Base-by-base conservation (phyloP, 345 rosid species). In the Hypericum androsaemum region DNA sequence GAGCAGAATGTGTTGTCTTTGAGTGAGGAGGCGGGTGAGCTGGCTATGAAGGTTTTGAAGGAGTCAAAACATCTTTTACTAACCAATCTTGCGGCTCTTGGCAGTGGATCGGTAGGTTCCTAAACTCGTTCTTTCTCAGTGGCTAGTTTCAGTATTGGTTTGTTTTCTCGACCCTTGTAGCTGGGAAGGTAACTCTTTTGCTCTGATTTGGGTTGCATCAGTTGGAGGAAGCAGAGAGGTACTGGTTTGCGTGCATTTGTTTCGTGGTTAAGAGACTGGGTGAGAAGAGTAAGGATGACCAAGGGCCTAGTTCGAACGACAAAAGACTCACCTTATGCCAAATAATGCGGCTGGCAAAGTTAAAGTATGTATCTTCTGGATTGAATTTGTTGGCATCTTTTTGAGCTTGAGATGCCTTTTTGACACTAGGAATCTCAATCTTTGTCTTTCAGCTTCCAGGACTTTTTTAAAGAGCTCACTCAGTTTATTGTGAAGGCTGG, bases 381-480 rank as follows among this genome's bases (percentile, higher is more conserved):
- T 22, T 22, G 32, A 22, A 22, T 43, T 43, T 45, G 0, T 44
- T 52, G 14, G 41, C 8, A 9, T 37, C 41, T 36, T 53, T 50
- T 43, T 63, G 50, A 45, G 47, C 59, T 37, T 47, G 49, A 46
- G 7, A 35, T 0, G 15, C 42, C 53, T 15, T 35, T 40, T 48
- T 61, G 38, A 14, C 39, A 60, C 7, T 12, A 36, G 10, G 54
- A 5, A 38, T 44, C 42, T 35, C 36, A 12, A 4, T 57, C 15
- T 59, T 53, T 64, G 14, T 65, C 54, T 61, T 58, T 38, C 80
- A 87, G 98, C 52, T 70, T 90, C 39, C 77, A 78, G 43, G 95
- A 87, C 64, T 90, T 90, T 62, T 88, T 90, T 58, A 84, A 72
- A 62, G 96, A 90, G 75, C 71, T 85, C 39, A 96, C 95, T 65